phyloP scores from a whole-genome alignment of 768 basidiomycete genomes.

The Russula brevipes region DNA sequence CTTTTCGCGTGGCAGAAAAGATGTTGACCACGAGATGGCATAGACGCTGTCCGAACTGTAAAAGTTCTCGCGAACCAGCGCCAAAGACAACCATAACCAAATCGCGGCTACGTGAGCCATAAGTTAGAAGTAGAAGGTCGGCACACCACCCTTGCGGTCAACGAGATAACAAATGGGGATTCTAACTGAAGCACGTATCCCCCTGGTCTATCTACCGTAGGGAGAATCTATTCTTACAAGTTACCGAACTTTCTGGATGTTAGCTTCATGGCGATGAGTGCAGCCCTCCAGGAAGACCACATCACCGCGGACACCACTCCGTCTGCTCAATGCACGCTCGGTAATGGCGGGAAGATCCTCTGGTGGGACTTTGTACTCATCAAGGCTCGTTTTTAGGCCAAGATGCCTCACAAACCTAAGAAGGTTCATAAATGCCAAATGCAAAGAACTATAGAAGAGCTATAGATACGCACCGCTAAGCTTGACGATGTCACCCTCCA shows the following conservation, averaged over 20 bases:
- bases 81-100: too few species aligned
- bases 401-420: constrained; percentile 54
- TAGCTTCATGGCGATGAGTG: constrained; percentile 29
- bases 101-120: too few species aligned
- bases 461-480: constrained; percentile 45
- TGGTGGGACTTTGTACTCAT: constrained; percentile 59
- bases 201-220: neutral
- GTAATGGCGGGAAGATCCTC: constrained; percentile 53
- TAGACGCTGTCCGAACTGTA: too few species aligned
- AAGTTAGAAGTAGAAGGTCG: too few species aligned
- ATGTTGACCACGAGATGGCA: too few species aligned
- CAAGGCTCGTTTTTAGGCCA: constrained; percentile 52
- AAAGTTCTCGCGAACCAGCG: too few species aligned
- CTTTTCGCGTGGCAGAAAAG: too few species aligned
- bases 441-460: constrained; percentile 4
- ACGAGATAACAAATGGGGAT: neutral
- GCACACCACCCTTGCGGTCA: neutral
- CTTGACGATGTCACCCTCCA: constrained; percentile 56
- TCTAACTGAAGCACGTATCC: neutral
- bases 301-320: constrained; percentile 37
- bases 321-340: constrained; percentile 40
- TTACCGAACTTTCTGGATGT: neutral
- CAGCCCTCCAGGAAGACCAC: constrained; percentile 48
- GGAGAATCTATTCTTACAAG: neutral
- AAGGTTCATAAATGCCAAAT: neutral